Conservation (phyloP, 495 filamentous ascomycete genomes). For the Articulospora tetracladia region DNA sequence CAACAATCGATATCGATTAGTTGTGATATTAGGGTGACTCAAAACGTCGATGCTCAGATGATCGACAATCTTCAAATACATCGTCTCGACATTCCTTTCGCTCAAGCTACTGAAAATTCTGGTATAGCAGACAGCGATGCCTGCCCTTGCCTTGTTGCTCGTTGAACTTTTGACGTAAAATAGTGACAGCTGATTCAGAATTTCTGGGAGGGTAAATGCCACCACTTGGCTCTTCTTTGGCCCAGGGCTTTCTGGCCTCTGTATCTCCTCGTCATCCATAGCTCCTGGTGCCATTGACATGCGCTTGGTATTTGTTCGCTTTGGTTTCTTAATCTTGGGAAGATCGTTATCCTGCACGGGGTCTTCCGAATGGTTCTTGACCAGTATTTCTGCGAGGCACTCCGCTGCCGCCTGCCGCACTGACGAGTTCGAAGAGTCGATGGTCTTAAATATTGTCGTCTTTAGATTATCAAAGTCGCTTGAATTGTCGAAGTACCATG, state of each 20-base stretch:
- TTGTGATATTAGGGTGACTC: slow-evolving; percentile 67
- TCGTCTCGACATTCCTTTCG: slow-evolving; percentile 70
- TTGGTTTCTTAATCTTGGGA: slow-evolving; percentile 68
- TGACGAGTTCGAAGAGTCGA: slow-evolving; percentile 69
- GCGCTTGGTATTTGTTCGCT: slow-evolving; percentile 64
- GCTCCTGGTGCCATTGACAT: slow-evolving; percentile 63
- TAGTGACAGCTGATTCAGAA: slow-evolving; percentile 73
- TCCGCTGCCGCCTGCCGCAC: slow-evolving; percentile 87
- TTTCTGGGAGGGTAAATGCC: slow-evolving; percentile 69
- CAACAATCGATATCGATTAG: slow-evolving; percentile 85
- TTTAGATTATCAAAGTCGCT: slow-evolving; percentile 87
- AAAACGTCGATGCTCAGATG: slow-evolving; percentile 79
- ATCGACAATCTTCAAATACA: slow-evolving; percentile 74
- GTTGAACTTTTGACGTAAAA: slow-evolving; percentile 82
- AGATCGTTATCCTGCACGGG: slow-evolving; percentile 46
- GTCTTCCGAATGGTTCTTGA: slow-evolving; percentile 73
- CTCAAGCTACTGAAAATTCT: slow-evolving; percentile 71
- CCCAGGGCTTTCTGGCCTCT: slow-evolving; percentile 63
- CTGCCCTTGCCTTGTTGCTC: slow-evolving; percentile 74
- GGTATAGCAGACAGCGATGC: slow-evolving; percentile 83
- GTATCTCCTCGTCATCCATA: slow-evolving; percentile 70
- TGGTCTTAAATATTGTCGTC: slow-evolving; percentile 72
- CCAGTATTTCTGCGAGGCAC: slow-evolving; percentile 71
- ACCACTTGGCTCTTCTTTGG: slow-evolving; percentile 68
- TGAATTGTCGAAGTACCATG: slow-evolving; percentile 81